phyloP scores from a whole-genome alignment of 2,329 filamentous ascomycete species.

The Beauveria sp. region DNA sequence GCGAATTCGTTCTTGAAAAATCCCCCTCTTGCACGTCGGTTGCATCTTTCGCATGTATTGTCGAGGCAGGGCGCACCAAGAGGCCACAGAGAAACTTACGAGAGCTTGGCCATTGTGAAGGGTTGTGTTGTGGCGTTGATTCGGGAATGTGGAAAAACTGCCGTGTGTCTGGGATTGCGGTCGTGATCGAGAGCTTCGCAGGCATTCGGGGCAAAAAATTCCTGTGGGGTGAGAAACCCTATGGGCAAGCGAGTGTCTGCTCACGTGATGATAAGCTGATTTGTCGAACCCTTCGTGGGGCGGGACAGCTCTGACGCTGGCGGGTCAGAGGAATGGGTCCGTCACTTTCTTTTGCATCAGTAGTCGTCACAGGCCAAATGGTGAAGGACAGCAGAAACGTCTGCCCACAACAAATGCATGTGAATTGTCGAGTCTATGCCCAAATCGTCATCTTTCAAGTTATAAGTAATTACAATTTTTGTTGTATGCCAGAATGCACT shows the following conservation, averaged over 20 bases:
- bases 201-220: slow-evolving; percentile 26
- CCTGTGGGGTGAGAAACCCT: slow-evolving; percentile 35
- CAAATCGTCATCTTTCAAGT: neutral
- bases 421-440: slow-evolving; percentile 1
- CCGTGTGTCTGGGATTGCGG: slow-evolving; percentile 29
- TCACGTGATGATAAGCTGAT: slow-evolving; percentile 7
- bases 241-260: slow-evolving; percentile 16
- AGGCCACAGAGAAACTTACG: slow-evolving; percentile 38
- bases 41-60: slow-evolving; percentile 11
- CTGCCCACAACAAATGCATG: neutral
- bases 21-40: slow-evolving; percentile 12
- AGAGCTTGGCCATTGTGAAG: slow-evolving; percentile 56
- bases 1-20: neutral
- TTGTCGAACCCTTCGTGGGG: slow-evolving; percentile 4
- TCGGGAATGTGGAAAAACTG: slow-evolving; percentile 25
- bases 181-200: slow-evolving; percentile 27
- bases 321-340: too few relatives aligned
- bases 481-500: neutral
- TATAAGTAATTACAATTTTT: slow-evolving; percentile 6
- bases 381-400: too few relatives aligned
- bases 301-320: neutral
- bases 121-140: slow-evolving; percentile 36
- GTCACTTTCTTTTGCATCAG: too few relatives aligned
- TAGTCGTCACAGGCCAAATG: too few relatives aligned
- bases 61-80: slow-evolving; percentile 10